Base-by-base conservation (phyloP, 148 eudicot species). In the Suaeda aralocaspica region DNA sequence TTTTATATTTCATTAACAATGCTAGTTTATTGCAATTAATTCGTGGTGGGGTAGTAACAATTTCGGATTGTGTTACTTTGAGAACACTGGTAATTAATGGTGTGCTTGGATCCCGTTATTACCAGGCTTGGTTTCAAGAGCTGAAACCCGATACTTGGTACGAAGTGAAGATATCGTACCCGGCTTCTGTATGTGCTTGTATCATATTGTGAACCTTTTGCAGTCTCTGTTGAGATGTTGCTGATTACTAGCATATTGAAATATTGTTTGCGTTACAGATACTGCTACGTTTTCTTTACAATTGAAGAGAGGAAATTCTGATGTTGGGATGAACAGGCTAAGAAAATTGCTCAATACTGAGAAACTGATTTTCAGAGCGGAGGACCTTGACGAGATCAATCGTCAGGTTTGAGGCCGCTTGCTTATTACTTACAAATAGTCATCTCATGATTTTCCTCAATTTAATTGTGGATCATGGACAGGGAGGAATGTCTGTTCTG, bases 111-210 rank as follows among this genome's bases (percentile, higher is more conserved):
- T 84, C 88, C 42, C 74, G 89, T 50, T 74, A 79, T 69, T 92
- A 90, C 73, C 73, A 80, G 56, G n/a, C n/a, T n/a, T n/a, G n/a
- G n/a, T 80, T 92, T 70, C 81, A 74, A 71, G 98, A 89, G 76
- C 81, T 90, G 29, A 86, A 82, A 80, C 78, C 90, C 64, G 44
- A 76, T 55, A 81, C 71, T 73, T 81, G 96, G 90, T 92, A 92
- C 69, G 94, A 92, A 92, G 98, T 92, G 85, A 92, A 92, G 92
- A 92, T 92, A 85, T 92, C 98, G 76, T 92, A 92, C 76, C 98
- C 96, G 59, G 92, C 98, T 80, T 88, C 98, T 81, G 98, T 89
- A 89, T 75, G 98, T 86, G 15, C 0, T 36, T 46, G 42, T 59
- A 5, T 22, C 50, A 16, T 72, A 12, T 16, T 31, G 60, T 66